These are phyloP conservation scores for Metarhizium brunneum DNA, from an alignment of 2,329 filamentous ascomycete genomes.

Conservation along the genomic window DNA sequence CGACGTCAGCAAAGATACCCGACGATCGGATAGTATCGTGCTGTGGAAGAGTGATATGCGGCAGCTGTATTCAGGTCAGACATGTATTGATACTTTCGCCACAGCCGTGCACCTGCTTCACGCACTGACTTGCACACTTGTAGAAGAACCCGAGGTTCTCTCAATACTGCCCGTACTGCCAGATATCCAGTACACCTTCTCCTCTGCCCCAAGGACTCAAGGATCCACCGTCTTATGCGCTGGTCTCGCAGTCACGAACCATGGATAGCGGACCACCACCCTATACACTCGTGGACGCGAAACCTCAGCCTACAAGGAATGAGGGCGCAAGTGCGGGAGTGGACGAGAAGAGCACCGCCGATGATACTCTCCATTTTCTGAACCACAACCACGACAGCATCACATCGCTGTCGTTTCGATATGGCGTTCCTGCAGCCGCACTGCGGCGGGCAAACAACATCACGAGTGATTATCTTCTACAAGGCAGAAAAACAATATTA, in stretches of 20 bases:
- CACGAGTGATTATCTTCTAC: slow-evolving; percentile 60
- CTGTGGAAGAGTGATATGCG: slow-evolving; percentile 63
- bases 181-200: slow-evolving; percentile 54
- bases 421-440: slow-evolving; percentile 54
- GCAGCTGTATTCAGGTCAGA: slow-evolving; percentile 53
- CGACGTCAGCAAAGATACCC: slow-evolving; percentile 51
- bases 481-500: slow-evolving; percentile 57
- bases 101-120: background rate
- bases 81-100: slow-evolving; percentile 14
- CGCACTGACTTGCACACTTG: background rate
- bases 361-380: slow-evolving; percentile 67
- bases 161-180: slow-evolving; percentile 64
- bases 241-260: slow-evolving; percentile 19
- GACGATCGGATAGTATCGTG: slow-evolving; percentile 56
- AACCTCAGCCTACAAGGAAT: background rate
- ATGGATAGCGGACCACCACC: slow-evolving; percentile 27
- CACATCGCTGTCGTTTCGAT: slow-evolving; percentile 59
- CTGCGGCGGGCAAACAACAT: slow-evolving; percentile 61
- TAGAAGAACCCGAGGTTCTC: slow-evolving; percentile 58
- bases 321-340: background rate
- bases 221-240: slow-evolving; percentile 58
- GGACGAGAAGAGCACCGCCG: slow-evolving; percentile 29
- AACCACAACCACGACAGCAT: slow-evolving; percentile 61
- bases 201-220: slow-evolving; percentile 51
- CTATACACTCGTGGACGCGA: slow-evolving; percentile 16